These are phyloP conservation scores for Metschnikowia arizonensis DNA, from an alignment of 805 yeast species.

Conservation along the genomic window DNA sequence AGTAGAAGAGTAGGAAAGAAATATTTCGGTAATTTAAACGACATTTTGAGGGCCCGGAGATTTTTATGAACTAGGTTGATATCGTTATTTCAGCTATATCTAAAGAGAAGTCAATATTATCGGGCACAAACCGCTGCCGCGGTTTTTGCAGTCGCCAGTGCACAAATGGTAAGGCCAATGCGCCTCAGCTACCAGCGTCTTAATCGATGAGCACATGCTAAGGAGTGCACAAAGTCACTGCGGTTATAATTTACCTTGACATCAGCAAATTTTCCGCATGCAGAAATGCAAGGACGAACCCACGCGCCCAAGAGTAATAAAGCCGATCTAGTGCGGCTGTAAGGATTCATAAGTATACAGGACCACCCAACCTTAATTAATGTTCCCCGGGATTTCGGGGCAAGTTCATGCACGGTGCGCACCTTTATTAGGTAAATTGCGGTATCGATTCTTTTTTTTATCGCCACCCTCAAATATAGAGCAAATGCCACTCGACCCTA, in stretches of 20 bases:
- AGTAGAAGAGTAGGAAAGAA: conserved; percentile 1
- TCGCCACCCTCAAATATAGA: neutral
- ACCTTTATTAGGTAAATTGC: neutral
- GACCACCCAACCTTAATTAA: neutral
- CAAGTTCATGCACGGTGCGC: neutral
- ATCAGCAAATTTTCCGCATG: neutral
- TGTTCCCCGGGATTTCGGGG: conserved; percentile 1
- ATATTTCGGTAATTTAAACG: neutral
- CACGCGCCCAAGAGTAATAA: neutral
- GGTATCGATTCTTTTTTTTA: neutral
- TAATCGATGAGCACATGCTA: neutral
- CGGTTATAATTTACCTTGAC: neutral
- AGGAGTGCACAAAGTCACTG: neutral
- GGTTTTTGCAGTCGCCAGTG: conserved; percentile 3
- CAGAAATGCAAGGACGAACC: neutral
- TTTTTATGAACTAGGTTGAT: neutral
- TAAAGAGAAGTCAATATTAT: neutral
- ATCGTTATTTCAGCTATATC: neutral
- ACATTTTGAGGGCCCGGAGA: neutral
- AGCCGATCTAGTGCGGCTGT: neutral
- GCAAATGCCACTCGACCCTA: conserved; percentile 11
- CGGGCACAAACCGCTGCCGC: neutral
- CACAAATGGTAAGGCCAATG: neutral
- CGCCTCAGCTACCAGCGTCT: neutral
- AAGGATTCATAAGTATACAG: neutral